Evolutionary conservation across 805 yeast genomes (phyloP), one percentile per base, ranked within the genome.

Genomic region (Blastobotrys robertii): DNA sequence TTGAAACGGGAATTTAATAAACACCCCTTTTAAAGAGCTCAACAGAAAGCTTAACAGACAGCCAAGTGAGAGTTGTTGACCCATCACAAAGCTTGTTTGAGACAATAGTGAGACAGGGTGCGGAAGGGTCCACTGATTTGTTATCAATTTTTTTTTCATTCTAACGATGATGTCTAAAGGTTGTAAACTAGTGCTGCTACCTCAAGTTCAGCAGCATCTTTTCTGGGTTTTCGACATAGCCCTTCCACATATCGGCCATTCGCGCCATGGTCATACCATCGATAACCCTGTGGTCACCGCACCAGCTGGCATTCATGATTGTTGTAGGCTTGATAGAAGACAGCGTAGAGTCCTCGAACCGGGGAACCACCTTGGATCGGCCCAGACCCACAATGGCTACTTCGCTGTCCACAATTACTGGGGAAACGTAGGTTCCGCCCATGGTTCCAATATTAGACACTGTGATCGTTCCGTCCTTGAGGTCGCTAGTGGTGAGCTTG

Each of bases 241-340:
- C 25, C 45, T 52, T 56, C 60, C 60, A 58, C 25, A 29, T 39
- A 9, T 47, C 48, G 3, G 54, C 62, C 52, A 55, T 44, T 29
- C 47, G 35, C 4, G 65, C 64, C 58, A 60, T 51, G n/a, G 63
- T 57, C 47, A 56, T 57, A 4, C 65, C 65, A 37, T 60, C 65
- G 7, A 60, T 43, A 1, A 58, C 58, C 9, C 65, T 49, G 39
- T 60, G 65, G 34, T 60, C 65, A 13, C 63, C 65, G 10, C 59
- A 50, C 65, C 65, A 60, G 15, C 59, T 52, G 31, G 56, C 50
- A 42, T 56, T 57, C 44, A 60, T 39, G 29, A 58, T 46, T 8
- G 50, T 47, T 11, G 43, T 39, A 1, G 64, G 56, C 5, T 55
- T 53, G 7, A 60, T 42, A 14, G 53, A 50, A 4, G 25, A 19